Base-by-base conservation (phyloP, 768 basidiomycete species). In the Scleroderma bovista region DNA sequence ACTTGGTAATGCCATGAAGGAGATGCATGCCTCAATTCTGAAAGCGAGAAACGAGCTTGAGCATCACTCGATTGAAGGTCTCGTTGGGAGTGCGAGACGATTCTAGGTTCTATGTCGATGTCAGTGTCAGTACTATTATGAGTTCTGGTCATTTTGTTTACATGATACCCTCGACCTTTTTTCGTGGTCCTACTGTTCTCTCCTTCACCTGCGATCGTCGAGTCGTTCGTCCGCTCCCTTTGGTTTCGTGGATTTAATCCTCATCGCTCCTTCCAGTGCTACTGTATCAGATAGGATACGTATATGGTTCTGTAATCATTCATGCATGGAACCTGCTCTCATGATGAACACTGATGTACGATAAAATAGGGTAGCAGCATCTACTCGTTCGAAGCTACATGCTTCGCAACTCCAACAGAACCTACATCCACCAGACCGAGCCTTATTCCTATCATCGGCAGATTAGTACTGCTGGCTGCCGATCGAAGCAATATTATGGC, bases 41-140 rank as follows among this genome's bases (percentile, higher is more conserved):
- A 96, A 97, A 71, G 91, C 93, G 47, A 77, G 96, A 59, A 90
- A 95, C 64, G 94, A 97, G 56, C 78, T 99, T 51, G 96, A 98
- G 68, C 87, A 91, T 62, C 93, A 97, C 60, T 92, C 93, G 44
- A 95, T 98, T 67, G 94, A 97, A 63, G 92, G 93, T 0, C 68
- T 92, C 48, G 83, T 89, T 11, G 57, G 47, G 6, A 54, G 56
- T 31, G 46, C 72, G 51, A 73, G 79, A 57, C 66, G 81, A 58
- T 83, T 79, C 64, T 81, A 66, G 74, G 26, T 29, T 29, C 26
- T 9, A n/a, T n/a, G n/a, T n/a, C n/a, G n/a, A n/a, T n/a, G n/a
- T n/a, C n/a, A n/a, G n/a, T n/a, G n/a, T n/a, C n/a, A n/a, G n/a
- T n/a, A n/a, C n/a, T n/a, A 29, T 29, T 29, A 29, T 29, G 26